A percentile compares a stretch with the other conserved stretches of the same genome.
phyloP scores from a whole-genome alignment of 352 stramenopile genomes.

The Pythium biforme region DNA sequence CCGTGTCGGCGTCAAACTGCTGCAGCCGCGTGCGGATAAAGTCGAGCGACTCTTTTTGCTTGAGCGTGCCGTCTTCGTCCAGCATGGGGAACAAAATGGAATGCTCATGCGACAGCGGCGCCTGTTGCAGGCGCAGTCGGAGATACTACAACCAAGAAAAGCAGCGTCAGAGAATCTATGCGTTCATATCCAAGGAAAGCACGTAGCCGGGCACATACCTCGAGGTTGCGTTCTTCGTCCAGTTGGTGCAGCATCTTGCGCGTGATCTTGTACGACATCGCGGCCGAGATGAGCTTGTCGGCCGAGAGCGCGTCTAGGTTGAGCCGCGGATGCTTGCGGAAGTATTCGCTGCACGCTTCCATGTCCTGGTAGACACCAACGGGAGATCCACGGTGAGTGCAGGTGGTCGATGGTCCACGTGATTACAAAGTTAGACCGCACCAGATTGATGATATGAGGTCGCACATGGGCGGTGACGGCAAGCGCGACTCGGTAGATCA shows the following conservation, averaged over 20 bases:
- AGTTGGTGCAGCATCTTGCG: conserved; percentile 50
- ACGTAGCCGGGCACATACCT: conserved; percentile 41
- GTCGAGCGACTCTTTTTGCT: conserved; percentile 44
- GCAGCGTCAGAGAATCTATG: too few species aligned
- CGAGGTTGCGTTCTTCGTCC: conserved; percentile 66
- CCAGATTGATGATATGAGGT: conserved; percentile 55
- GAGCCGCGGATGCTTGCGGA: conserved; percentile 59
- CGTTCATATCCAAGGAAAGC: background rate
- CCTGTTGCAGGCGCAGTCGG: conserved; percentile 59
- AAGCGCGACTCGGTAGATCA: conserved; percentile 67
- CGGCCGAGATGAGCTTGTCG: conserved; percentile 40
- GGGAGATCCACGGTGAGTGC: background rate
- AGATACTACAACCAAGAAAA: conserved; percentile 47
- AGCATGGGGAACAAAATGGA: conserved; percentile 73
- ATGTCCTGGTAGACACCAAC: conserved; percentile 25
- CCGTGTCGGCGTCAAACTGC: conserved; percentile 62
- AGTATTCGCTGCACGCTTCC: conserved; percentile 71
- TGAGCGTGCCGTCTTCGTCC: conserved; percentile 34
- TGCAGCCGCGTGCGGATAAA: conserved; percentile 61
- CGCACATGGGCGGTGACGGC: conserved; percentile 59
- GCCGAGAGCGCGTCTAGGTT: conserved; percentile 38
- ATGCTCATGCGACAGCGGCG: conserved; percentile 59
- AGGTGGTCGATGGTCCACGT: background rate
- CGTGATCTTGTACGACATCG: conserved; percentile 69
- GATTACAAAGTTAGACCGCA: conserved; percentile 16